Evolutionary conservation across 305 asterid species (phyloP).

Genomic region (Euphrasia arctica): DNA sequence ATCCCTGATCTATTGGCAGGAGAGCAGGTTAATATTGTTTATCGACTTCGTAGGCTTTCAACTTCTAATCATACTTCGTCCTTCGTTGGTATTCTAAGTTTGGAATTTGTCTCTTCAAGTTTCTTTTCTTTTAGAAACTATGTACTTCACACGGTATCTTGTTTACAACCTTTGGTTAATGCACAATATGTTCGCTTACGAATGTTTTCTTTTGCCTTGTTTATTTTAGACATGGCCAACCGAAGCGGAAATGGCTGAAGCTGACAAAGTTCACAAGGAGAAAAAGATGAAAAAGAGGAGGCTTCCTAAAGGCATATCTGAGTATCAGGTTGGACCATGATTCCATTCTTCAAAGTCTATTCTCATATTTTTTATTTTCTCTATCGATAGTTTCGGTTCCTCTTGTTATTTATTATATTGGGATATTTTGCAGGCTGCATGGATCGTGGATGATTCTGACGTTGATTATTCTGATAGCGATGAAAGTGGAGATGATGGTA

Average conservation of each 20-base stretch:
- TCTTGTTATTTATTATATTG: conserved; percentile 21
- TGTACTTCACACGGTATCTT: background rate
- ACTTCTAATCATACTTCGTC: conserved; percentile 21
- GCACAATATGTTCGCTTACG: background rate
- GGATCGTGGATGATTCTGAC: conserved; percentile 87
- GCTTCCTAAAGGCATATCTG: conserved; percentile 83
- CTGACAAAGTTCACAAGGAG: conserved; percentile 50
- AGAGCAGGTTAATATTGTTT: conserved; percentile 64
- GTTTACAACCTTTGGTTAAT: background rate
- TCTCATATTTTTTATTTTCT: conserved; percentile 2
- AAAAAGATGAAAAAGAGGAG: conserved; percentile 59
- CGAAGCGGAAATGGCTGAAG: conserved; percentile 97
- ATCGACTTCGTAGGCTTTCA: conserved; percentile 18
- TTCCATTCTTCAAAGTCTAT: conserved; percentile 20
- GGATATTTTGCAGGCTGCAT: conserved; percentile 73
- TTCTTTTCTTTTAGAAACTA: conserved; percentile 2
- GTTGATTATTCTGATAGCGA: conserved; percentile 61
- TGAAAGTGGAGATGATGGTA: conserved; percentile 66
- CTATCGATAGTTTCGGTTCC: conserved; percentile 6
- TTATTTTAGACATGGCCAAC: conserved; percentile 93
- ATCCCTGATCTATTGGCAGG: conserved; percentile 86
- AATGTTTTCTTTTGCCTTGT: conserved; percentile 20
- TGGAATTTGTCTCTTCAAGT: background rate
- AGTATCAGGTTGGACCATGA: conserved; percentile 65
- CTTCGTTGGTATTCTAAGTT: conserved; percentile 3